Percentiles rank a stretch among this genome's conserved stretches.
phyloP scores from a whole-genome alignment of 257 asterid genomes.

The Jaltomata sinuosa region DNA sequence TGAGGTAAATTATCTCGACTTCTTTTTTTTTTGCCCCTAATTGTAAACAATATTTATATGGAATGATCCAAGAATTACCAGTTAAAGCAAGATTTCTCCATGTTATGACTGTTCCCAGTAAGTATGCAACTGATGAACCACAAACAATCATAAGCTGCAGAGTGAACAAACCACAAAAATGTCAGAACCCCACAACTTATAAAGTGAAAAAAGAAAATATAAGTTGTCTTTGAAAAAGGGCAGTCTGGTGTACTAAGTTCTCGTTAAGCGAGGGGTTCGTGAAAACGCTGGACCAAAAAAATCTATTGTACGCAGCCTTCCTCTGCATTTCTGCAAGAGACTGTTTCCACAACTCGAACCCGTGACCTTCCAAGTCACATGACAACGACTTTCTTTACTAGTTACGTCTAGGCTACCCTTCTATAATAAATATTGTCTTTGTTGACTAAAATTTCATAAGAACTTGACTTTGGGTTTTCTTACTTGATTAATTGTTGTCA shows the following conservation, averaged over 20 bases:
- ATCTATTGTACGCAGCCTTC: too few species aligned
- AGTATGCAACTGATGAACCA: conserved; percentile 64
- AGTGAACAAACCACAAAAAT: background rate
- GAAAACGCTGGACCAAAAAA: too few species aligned
- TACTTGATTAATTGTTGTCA: conserved; percentile 79
- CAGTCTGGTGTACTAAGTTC: too few species aligned
- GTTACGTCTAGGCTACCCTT: too few species aligned
- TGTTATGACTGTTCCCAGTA: conserved; percentile 53
- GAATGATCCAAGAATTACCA: conserved; percentile 26
- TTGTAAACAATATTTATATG: background rate
- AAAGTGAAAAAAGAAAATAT: background rate
- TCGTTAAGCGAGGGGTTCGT: too few species aligned
- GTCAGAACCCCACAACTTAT: background rate
- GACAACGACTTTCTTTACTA: too few species aligned
- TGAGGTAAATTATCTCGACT: background rate
- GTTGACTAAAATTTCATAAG: background rate
- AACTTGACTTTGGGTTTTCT: background rate
- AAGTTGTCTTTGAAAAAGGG: too few species aligned
- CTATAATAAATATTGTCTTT: too few species aligned
- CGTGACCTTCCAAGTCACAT: too few species aligned
- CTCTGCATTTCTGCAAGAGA: too few species aligned
- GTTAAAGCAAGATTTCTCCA: conserved; percentile 77
- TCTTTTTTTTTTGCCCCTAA: background rate
- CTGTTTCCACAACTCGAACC: too few species aligned
- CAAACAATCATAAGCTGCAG: conserved; percentile 74